Base-by-base conservation (phyloP, 176 grass and related monocot genomes). In the Poa annua region DNA sequence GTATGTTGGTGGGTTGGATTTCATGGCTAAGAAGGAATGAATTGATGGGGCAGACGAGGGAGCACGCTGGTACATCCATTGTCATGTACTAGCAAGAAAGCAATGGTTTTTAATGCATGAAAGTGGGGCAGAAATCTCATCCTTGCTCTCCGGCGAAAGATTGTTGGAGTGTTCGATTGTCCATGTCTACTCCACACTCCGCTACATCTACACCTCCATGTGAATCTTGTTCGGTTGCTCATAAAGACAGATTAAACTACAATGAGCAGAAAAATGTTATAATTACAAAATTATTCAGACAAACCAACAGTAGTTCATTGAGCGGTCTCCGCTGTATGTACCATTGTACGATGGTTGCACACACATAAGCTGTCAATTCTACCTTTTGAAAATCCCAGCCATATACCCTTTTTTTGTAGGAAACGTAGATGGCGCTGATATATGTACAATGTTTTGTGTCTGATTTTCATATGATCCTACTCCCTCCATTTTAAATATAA, bases 71-170 rank as follows among this genome's bases (percentile, higher is more conserved):
- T 59, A 5, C 79, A 82, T 77, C 72, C 39, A 57, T 70, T 81
- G 77, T 79, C 75, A 64, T 74, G 80, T 78, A 29, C 29, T 29
- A 64, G 33, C 80, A 16, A 8, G 80, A 84, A 44, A 84, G 39
- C 4, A 72, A 89, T 59, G 34, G 51, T 39, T 76, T 76, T 69
- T 64, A 68, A 76, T 76, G 87, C 34, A 85, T 49, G 29, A 17
- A 75, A 75, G 15, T 60, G 21, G 38, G 67, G 36, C 29, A 33
- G 32, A 56, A 53, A 80, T 84, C 57, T 75, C 80, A 74, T 80
- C 67, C 66, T 67, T 68, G 44, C n/a, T 84, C 26, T 75, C 59
- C n/a, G 50, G 49, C 60, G 47, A 80, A 80, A 68, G 7, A 41
- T 60, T 85, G 32, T 13, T 32, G 45, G 70, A 42, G 32, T 55